Percentiles rank a stretch among this genome's conserved stretches.
Conservation (phyloP, 306 rosid genomes). For the Quillaja saponaria region DNA sequence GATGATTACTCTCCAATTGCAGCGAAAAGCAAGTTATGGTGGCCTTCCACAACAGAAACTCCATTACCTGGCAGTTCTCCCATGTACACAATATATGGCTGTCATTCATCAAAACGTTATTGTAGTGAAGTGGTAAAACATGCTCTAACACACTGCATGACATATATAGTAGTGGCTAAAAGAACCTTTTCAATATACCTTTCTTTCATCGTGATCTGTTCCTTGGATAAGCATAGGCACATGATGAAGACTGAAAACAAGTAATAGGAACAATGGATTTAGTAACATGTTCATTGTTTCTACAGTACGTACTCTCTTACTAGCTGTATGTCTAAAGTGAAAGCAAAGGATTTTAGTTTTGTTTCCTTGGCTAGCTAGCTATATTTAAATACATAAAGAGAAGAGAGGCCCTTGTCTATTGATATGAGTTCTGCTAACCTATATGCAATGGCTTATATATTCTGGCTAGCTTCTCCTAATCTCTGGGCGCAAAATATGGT, state of each 20-base stretch:
- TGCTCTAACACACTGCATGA: too few relatives aligned
- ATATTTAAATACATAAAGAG: background rate
- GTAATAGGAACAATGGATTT: conserved; percentile 6
- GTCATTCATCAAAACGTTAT: conserved; percentile 26
- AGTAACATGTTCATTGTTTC: conserved; percentile 29
- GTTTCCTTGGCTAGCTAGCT: background rate
- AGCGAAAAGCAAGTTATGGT: conserved; percentile 52
- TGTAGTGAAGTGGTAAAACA: background rate
- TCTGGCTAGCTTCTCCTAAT: background rate
- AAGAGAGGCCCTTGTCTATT: background rate
- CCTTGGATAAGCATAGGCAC: conserved; percentile 36
- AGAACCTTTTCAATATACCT: conserved; percentile 38
- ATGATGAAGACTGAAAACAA: conserved; percentile 27
- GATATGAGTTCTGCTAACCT: background rate
- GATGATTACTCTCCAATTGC: conserved; percentile 71
- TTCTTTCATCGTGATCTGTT: conserved; percentile 49
- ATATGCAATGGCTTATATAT: background rate
- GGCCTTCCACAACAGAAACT: conserved; percentile 36
- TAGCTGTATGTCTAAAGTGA: too few relatives aligned
- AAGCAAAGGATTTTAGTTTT: too few relatives aligned
- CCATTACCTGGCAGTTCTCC: conserved; percentile 46
- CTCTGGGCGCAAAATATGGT: conserved; percentile 12
- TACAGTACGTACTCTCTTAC: too few relatives aligned
- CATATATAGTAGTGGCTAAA: too few relatives aligned
- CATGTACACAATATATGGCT: conserved; percentile 88